Conservation (phyloP, 2,329 filamentous ascomycete species). For the Exophiala viscosa region DNA sequence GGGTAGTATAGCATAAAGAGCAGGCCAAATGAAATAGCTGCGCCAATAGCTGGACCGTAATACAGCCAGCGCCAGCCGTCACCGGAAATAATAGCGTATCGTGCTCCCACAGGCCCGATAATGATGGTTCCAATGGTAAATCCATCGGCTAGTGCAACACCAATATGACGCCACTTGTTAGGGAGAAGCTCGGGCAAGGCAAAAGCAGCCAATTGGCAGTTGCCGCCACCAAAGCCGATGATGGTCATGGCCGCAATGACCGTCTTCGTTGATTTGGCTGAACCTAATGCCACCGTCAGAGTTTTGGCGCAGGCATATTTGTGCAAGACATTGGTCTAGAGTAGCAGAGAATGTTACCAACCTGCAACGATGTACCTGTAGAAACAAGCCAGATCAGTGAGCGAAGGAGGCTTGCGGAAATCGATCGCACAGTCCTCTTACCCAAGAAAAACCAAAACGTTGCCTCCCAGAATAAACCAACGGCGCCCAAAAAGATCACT, state of each 20-base stretch:
- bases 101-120: constrained; percentile 31
- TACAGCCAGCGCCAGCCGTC: constrained; percentile 42
- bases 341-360: too few relatives aligned
- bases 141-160: constrained; percentile 17
- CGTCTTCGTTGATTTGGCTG: too few relatives aligned
- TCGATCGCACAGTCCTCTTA: constrained; percentile 37
- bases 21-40: constrained; percentile 44
- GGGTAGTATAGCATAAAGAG: constrained; percentile 42
- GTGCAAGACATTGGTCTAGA: too few relatives aligned
- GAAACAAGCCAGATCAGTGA: constrained; percentile 46
- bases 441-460: constrained; percentile 38
- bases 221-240: too few relatives aligned
- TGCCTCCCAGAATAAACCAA: constrained; percentile 45
- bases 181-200: too few relatives aligned
- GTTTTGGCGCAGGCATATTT: too few relatives aligned
- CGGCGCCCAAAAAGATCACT: constrained; percentile 47
- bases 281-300: too few relatives aligned
- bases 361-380: too few relatives aligned
- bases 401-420: constrained; percentile 40
- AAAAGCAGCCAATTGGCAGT: too few relatives aligned
- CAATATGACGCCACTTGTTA: too few relatives aligned
- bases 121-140: neutral
- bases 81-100: constrained; percentile 48
- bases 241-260: too few relatives aligned
- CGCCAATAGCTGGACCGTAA: constrained; percentile 43